Base-by-base conservation (phyloP, 768 basidiomycete genomes). In the Lactarius tabidus region DNA sequence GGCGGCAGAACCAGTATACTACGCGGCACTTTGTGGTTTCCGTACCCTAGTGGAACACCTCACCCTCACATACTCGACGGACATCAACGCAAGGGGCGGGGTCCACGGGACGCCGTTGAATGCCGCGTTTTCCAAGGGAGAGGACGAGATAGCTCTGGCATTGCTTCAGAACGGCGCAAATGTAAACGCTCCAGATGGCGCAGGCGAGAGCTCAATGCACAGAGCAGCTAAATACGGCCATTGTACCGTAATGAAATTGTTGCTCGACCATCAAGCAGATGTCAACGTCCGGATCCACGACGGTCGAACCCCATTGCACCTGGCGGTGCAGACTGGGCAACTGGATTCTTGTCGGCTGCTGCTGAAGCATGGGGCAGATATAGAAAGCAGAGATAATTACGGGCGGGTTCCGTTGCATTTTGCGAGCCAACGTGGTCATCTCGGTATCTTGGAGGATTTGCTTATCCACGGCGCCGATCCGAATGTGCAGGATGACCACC, bases 131-230 rank as follows among this genome's bases (percentile, higher is more conserved):
- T 3, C 1, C 43, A 45, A 45, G 10, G n/a, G n/a, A 23, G 43
- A 45, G n/a, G 10, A n/a, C 10, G 43, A 45, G 43, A 45, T 10
- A 2, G n/a, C 43, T 12, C 4, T 45, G 7, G n/a, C n/a, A 12
- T 45, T 45, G 10, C n/a, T 45, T 23, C 43, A 12, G 43, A 45
- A 45, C 23, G 43, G 43, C 43, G 43, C 43, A 2, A 23, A 45
- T 6, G 12, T 45, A 10, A 23, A 45, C n/a, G n/a, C 43, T 10
- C 0, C 23, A 1, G 43, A 45, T 45, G 0, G 6, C n/a, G 4
- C 8, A 2, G n/a, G 43, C 4, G 0, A 2, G 0, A 45, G 43
- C 23, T 0, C 43, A 0, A 12, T 45, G 20, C 43, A 45, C 4
- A 10, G 9, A 45, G 43, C 43, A n/a, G 43, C 43, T 0, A 5